Evolutionary conservation across 208 protist species (phyloP), one percentile per base, ranked within the genome.

Genomic region (Crithidia mellificae): DNA sequence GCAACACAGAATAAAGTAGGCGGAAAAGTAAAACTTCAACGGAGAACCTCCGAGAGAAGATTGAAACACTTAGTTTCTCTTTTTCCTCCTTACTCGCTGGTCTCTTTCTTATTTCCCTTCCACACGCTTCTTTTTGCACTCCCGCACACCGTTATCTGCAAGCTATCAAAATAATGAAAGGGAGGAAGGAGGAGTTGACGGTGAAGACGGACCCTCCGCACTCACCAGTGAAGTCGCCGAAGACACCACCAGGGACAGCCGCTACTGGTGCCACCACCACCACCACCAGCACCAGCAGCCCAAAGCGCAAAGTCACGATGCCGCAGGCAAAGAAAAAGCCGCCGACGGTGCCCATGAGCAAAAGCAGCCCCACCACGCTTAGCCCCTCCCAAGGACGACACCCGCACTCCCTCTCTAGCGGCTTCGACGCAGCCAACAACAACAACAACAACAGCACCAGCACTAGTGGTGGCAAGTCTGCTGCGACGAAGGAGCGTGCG

Each of bases 241-340:
- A 67, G 29, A 43, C 44, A 20, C 51, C 59, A 1, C 25, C 22
- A 30, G 63, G 38, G n/a, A 25, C 67, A 17, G 36, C 59, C 34
- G 34, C n/a, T n/a, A n/a, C n/a, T n/a, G 17, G 20, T 34, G 36
- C 38, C 41, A 8, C 12, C 36, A 41, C 9, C 36, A 41, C 36
- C 36, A 41, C 36, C 6, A 41, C 41, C 41, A 15, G 41, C 4
- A n/a, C 15, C 41, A 12, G 30, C 9, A 68, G 43, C 19, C 43
- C 46, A 8, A 74, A 68, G 53, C 55, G 20, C 15, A 74, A 57
- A 44, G 27, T 41, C 6, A 22, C 53, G 38, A 70, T 76, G 46
- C 63, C 54, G 22, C 63, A 50, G 19, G 54, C 62, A 14, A 76
- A 76, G 49, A 59, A 68, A 47, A 70, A 68, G 52, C 70, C 63